Evolutionary conservation across 192 early-diverging fungal species (phyloP).

Genomic region (Umbelopsis isabellina): DNA sequence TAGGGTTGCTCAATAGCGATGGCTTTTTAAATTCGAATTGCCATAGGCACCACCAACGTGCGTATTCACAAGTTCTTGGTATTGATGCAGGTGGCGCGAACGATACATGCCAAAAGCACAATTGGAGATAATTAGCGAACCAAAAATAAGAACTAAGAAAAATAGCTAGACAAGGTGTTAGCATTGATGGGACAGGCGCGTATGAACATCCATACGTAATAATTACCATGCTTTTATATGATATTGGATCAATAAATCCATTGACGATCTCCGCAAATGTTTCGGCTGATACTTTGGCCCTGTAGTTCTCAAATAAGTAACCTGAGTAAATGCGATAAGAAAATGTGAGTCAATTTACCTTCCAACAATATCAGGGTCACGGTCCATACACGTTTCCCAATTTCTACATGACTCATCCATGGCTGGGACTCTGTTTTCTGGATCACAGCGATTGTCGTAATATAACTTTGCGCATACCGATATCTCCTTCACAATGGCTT

Average conservation of each 20-base stretch:
- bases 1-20: too few species aligned
- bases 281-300: conserved; percentile 78
- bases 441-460: conserved; percentile 57
- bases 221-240: conserved; percentile 82
- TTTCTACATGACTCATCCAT: conserved; percentile 61
- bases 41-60: too few species aligned
- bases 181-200: neutral
- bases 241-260: conserved; percentile 81
- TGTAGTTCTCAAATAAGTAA: conserved; percentile 1
- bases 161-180: neutral
- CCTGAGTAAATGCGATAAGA: neutral
- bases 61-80: neutral
- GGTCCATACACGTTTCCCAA: conserved; percentile 60
- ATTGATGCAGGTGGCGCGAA: conserved; percentile 3
- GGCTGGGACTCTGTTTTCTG: conserved; percentile 55
- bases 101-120: conserved; percentile 23
- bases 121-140: conserved; percentile 6
- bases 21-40: too few species aligned
- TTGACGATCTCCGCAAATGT: conserved; percentile 83
- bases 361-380: conserved; percentile 62
- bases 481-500: conserved; percentile 53
- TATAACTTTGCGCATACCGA: conserved; percentile 66
- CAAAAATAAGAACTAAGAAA: conserved; percentile 10
- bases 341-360: conserved; percentile 36
- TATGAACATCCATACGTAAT: neutral